phyloP scores from a whole-genome alignment of 2,329 filamentous ascomycete species.

The Metarhizium brunneum region DNA sequence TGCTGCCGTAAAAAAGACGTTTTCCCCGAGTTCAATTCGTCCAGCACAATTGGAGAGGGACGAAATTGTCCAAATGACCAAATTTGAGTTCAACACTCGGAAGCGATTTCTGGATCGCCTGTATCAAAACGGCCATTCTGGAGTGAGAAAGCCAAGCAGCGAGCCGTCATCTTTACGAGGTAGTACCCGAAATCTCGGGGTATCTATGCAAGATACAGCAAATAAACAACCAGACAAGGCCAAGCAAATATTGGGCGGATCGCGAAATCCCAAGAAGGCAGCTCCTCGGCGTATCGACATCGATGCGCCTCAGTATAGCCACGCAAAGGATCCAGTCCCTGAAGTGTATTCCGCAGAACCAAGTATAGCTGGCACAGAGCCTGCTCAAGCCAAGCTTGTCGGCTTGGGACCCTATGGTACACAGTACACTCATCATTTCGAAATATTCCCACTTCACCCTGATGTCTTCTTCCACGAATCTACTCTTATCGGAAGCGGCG shows the following conservation, averaged over 20 bases:
- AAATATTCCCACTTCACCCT: constrained; percentile 46
- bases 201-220: background rate
- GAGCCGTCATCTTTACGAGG: background rate
- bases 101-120: constrained; percentile 48
- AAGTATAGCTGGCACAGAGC: constrained; percentile 8
- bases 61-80: constrained; percentile 22
- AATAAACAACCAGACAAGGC: background rate
- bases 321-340: constrained; percentile 42
- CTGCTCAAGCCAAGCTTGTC: constrained; percentile 24
- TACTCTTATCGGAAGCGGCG: constrained; percentile 48
- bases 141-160: background rate
- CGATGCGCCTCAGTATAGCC: constrained; percentile 41
- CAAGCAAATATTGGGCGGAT: background rate
- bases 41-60: constrained; percentile 49
- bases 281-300: constrained; percentile 37
- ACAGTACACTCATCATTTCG: constrained; percentile 53
- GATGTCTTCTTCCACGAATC: constrained; percentile 51
- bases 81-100: constrained; percentile 35
- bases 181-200: background rate
- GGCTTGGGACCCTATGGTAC: constrained; percentile 53
- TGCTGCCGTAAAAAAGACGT: background rate
- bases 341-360: constrained; percentile 4
- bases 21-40: constrained; percentile 12
- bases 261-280: constrained; percentile 33
- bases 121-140: constrained; percentile 29